Evolutionary conservation across 352 stramenopile genomes (phyloP), one percentile per base, ranked within the genome.

Genomic region (Elongisporangium senticosum): DNA sequence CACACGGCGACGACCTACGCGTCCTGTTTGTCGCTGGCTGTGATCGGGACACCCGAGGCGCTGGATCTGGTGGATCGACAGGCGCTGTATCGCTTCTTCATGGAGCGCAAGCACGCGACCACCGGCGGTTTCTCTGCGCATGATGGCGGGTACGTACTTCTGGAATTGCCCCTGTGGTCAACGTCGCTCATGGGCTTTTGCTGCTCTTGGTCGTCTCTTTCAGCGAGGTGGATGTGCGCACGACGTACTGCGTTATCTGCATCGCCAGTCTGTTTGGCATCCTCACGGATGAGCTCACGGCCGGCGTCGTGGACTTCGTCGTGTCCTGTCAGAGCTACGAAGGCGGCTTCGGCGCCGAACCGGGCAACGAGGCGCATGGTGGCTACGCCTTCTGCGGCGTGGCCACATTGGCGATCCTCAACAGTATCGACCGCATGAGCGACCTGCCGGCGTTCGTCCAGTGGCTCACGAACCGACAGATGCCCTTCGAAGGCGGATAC

Each of bases 331-430:
- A 99, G 79, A 99, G 95, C 7, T 99, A 98, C 69, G 97, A 99
- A 73, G 97, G 98, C 15, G 97, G 98, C 14, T 98, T 98, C 69
- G 93, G 88, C 15, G 90, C 87, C 15, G 88, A 96, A 56, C 87
- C 89, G 20, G 76, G 75, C 58, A 96, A 96, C 56, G 97, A 99
- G 71, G 96, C 97, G n/a, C 98, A 99, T 67, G 97, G 97, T 15
- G 98, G 97, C 50, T 99, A 99, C 73, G 93, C 92, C 7, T 99
- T 98, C 80, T 99, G 97, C 69, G 93, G 93, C 8, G 72, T 99
- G 19, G 96, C 97, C 23, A 93, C 93, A 28, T 81, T 99, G 3
- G 86, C 83, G 54, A 83, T 99, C 47, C 69, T 99, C 49, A 72
- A 90, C 26, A 65, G 71, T n/a, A 51, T 88, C 40, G 63, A 89